phyloP scores from a whole-genome alignment of 2,329 filamentous ascomycete species.

The Paracamarosporium sp. region DNA sequence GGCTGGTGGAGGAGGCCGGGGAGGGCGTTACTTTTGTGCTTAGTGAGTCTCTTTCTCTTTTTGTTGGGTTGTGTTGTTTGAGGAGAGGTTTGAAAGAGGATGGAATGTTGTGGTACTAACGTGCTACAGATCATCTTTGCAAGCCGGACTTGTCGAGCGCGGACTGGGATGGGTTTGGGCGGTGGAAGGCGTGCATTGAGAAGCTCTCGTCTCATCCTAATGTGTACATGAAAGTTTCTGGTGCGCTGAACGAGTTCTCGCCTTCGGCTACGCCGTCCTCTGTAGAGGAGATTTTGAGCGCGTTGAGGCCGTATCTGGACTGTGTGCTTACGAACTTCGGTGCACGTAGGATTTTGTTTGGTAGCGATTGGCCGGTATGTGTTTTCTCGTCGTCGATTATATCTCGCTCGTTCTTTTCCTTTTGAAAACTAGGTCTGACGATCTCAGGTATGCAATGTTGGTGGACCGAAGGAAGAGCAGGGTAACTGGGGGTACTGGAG shows the following conservation, averaged over 20 bases:
- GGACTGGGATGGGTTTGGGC: conserved; percentile 36
- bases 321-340: conserved; percentile 77
- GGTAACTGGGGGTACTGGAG: conserved; percentile 78
- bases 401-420: too few species aligned
- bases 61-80: neutral
- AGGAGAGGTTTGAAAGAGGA: neutral
- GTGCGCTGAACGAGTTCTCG: conserved; percentile 80
- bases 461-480: conserved; percentile 59
- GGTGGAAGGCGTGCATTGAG: conserved; percentile 74
- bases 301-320: conserved; percentile 73
- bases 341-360: conserved; percentile 80
- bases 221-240: conserved; percentile 92
- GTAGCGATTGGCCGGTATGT: conserved; percentile 85
- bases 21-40: conserved; percentile 72
- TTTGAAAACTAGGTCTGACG: neutral
- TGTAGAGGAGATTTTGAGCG: conserved; percentile 66
- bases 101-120: too few species aligned
- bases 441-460: conserved; percentile 59
- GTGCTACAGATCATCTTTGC: conserved; percentile 77
- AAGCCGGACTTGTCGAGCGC: conserved; percentile 77
- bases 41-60: conserved; percentile 59
- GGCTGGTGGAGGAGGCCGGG: conserved; percentile 55
- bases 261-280: conserved; percentile 43
- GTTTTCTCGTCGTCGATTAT: conserved; percentile 10
- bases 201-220: conserved; percentile 68